Evolutionary conservation across 805 yeast genomes (phyloP), one percentile per base, ranked within the genome.

Genomic region (Peterozyma xylosa): DNA sequence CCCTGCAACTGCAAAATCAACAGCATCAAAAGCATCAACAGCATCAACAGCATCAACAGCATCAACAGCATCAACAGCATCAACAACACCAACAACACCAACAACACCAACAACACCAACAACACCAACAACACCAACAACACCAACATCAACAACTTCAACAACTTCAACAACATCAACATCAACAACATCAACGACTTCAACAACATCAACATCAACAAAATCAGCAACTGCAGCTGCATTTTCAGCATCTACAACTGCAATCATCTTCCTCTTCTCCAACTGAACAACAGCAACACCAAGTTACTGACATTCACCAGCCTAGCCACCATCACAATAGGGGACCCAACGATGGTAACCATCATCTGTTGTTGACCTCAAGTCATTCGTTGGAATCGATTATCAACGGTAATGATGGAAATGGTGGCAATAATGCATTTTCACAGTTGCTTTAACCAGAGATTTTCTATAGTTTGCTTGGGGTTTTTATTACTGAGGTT

Each of bases 311-410:
- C 27, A 21, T 29, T 35, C 32, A 45, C 43, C 43, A 39, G 54
- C 35, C 2, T 45, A 49, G 15, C 56, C 54, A 51, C 57, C 27
- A 21, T 21, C 27, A 21, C 27, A 21, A 21, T 21, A 7, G 27
- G 4, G 27, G 27, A 21, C 27, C 27, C 27, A 21, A 21, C 27
- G 27, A 7, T 21, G 27, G 27, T 7, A 21, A 21, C 7, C 27
- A 21, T 21, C 27, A 21, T 21, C 27, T 21, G 27, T 21, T 21
- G 7, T 21, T 21, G 27, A 21, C 27, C 27, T 21, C 27, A 5
- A 21, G 27, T 21, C 27, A 21, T 7, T 21, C 27, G 4, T 21
- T 21, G 27, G 27, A 21, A 21, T 21, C 27, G 27, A 21, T 21
- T 7, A 21, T 21, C 27, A 21, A 21, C 27, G 27, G 27, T 21